These are phyloP conservation scores for Choiromyces venosus DNA, from an alignment of 495 filamentous ascomycete species.

Conservation along the genomic window DNA sequence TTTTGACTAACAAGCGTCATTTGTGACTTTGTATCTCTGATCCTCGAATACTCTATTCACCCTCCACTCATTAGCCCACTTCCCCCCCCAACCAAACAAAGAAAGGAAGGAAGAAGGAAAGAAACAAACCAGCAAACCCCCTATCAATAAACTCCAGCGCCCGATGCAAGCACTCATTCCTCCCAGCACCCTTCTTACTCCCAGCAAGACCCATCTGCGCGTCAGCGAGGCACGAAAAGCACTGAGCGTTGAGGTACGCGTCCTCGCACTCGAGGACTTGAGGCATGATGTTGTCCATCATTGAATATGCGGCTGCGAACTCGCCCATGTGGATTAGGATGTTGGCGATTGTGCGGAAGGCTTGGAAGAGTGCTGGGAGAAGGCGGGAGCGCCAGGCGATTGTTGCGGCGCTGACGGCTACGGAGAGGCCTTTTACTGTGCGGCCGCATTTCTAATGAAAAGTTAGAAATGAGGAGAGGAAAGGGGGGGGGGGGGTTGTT, in stretches of 20 bases:
- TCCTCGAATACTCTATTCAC: constrained; percentile 58
- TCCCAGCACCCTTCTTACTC: constrained; percentile 28
- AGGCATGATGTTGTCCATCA: constrained; percentile 73
- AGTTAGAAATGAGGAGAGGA: not conserved
- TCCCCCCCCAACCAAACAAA: not conserved
- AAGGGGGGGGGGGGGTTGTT: no score
- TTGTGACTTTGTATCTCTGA: constrained; percentile 69
- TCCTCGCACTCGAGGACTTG: constrained; percentile 73
- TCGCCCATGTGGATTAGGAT: constrained; percentile 69
- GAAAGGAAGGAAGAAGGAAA: not conserved
- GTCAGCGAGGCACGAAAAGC: constrained; percentile 74
- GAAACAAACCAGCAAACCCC: constrained; percentile 48
- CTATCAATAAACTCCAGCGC: constrained; percentile 63
- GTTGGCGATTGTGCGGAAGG: constrained; percentile 61
- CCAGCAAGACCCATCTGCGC: constrained; percentile 73
- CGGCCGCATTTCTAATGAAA: constrained; percentile 58
- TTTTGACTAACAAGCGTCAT: constrained; percentile 85
- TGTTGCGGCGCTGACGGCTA: constrained; percentile 72
- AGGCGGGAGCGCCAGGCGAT: constrained; percentile 68
- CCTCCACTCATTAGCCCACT: constrained; percentile 6
- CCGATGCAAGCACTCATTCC: constrained; percentile 58
- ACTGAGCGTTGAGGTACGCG: constrained; percentile 56
- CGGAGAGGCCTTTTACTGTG: constrained; percentile 74
- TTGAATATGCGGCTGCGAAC: constrained; percentile 60
- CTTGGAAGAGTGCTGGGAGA: constrained; percentile 69